Evolutionary conservation across 331 rosid species (phyloP), one percentile per base, ranked within the genome.

Genomic region (Acacia concinna): DNA sequence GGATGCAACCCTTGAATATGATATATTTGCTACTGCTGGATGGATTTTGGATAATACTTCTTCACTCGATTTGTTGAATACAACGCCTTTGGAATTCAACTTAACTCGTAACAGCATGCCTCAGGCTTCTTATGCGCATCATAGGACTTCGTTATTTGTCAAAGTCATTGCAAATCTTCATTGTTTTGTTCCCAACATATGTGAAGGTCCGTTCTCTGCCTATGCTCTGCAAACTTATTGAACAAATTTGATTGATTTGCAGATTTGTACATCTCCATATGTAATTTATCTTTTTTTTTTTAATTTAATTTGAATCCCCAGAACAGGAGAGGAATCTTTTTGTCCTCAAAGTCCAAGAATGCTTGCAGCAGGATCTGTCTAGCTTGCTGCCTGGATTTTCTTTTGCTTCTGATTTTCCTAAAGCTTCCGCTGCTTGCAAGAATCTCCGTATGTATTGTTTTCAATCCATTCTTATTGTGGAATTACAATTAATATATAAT

Each of bases 161-260:
- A 92, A 92, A 89, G 81, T 92, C 76, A 90, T 92, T 79, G 97
- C 94, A 81, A 92, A 92, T 82, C 97, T 92, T 81, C 93, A 90
- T 79, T 92, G 97, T 79, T 92, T 92, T 59, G 85, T 92, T 77
- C 97, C 97, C 77, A 82, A 73, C 80, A 85, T 91, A 52, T 91
- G 97, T 88, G 89, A 90, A 89, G 97, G 97, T 91, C 78, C 74
- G 76, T 76, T 80, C 81, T 80, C 77, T 74, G 59, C 79, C 32
- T 15, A 62, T 35, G 72, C 60, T 85, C 69, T 81, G 62, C 56
- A 43, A 82, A 41, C 67, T 65, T 56, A 76, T 67, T 40, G 68
- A 21, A 28, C 66, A 52, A 52, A 40, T 82, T 46, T 57, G 54
- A 23, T 31, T 44, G 25, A 46, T 51, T 80, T 57, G 56, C 56